phyloP scores from a whole-genome alignment of 805 yeast genomes.

The Lipomyces kockii region DNA sequence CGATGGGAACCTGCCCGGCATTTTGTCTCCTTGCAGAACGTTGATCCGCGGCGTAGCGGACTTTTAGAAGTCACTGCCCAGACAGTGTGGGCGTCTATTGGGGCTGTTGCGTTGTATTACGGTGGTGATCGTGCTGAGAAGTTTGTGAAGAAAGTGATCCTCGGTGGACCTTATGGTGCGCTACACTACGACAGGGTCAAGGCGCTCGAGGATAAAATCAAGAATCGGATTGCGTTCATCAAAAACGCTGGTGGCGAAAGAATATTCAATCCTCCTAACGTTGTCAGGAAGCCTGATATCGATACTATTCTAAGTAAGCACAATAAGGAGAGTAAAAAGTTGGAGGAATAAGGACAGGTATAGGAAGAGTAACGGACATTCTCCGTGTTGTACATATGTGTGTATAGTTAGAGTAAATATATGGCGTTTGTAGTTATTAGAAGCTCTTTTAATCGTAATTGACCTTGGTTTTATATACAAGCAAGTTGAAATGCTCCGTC shows the following conservation, averaged over 20 bases:
- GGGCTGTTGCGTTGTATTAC: constrained; percentile 65
- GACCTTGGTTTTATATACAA: not conserved
- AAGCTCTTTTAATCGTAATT: not conserved
- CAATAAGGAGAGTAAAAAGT: not conserved
- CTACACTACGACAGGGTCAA: not conserved
- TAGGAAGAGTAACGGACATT: not conserved
- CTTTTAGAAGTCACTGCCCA: constrained; percentile 41
- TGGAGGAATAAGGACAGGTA: not conserved
- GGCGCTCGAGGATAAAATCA: constrained; percentile 2
- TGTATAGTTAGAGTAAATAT: not conserved
- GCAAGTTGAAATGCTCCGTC: not conserved
- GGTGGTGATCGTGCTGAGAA: constrained; percentile 63
- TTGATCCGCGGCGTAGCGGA: constrained; percentile 19
- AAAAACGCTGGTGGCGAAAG: not conserved
- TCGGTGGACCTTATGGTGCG: constrained; percentile 30
- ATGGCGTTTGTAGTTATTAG: not conserved
- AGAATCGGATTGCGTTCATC: not conserved
- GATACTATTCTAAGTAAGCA: constrained; percentile 1
- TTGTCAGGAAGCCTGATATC: not conserved
- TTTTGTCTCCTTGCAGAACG: constrained; percentile 1
- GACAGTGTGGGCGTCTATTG: constrained; percentile 64
- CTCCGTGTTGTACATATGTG: not conserved
- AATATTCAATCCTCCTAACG: not conserved
- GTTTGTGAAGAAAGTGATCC: constrained; percentile 44
- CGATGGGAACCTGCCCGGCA: constrained; percentile 21